These are phyloP conservation scores for Brassica rapa DNA, from an alignment of 345 rosid genomes.

Conservation along the genomic window DNA sequence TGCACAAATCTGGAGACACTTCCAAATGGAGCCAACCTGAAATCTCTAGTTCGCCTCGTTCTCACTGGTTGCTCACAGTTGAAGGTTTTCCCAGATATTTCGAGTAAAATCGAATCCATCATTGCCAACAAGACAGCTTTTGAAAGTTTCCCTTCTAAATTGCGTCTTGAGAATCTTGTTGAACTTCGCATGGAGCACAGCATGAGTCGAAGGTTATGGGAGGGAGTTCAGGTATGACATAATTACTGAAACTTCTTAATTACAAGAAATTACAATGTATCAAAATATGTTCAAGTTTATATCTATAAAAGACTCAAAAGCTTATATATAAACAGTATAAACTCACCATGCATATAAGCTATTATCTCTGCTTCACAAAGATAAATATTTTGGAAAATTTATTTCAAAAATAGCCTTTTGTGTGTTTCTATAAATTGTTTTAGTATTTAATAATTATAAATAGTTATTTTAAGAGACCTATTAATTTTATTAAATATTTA, in stretches of 20 bases:
- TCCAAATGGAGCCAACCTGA: not conserved
- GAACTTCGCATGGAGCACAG: slow-evolving; percentile 23
- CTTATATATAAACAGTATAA: not conserved
- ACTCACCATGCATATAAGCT: not conserved
- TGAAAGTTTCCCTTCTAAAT: not conserved
- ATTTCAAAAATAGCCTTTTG: too few species aligned
- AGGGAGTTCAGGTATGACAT: slow-evolving; percentile 20
- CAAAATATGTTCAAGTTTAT: not conserved
- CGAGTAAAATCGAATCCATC: not conserved
- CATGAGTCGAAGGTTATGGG: slow-evolving; percentile 17
- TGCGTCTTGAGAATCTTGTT: slow-evolving; percentile 20
- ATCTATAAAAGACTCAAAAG: not conserved
- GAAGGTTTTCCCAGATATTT: slow-evolving; percentile 5
- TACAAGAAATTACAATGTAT: not conserved
- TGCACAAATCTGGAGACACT: not conserved
- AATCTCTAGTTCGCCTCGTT: not conserved
- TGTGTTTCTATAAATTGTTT: not conserved
- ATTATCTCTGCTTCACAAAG: not conserved
- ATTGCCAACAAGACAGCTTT: slow-evolving; percentile 7
- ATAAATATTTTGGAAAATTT: not conserved
- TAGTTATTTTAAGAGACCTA: not conserved
- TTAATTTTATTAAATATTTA: too few species aligned
- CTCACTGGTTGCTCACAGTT: not conserved
- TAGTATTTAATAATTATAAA: too few species aligned
- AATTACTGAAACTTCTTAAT: not conserved